These are phyloP conservation scores for Yarrowia sp. DNA, from an alignment of 805 yeast genomes.

Conservation along the genomic window DNA sequence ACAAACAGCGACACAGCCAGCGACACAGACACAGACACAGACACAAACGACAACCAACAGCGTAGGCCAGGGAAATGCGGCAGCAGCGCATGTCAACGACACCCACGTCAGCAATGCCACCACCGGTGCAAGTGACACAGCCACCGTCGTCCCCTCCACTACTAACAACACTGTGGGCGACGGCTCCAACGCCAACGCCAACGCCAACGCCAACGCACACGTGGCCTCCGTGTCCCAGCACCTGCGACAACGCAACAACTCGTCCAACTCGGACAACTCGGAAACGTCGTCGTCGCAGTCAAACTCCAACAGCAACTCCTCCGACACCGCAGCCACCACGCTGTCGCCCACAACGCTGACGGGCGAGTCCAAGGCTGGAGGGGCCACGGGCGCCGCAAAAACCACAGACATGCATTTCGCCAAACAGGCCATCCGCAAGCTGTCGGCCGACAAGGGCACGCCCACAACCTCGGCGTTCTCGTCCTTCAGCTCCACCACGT, in stretches of 20 bases:
- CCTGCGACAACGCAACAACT: conserved; percentile 37
- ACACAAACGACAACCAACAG: too few relatives aligned
- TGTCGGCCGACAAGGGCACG: conserved; percentile 20
- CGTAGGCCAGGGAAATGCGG: too few relatives aligned
- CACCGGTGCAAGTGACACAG: not conserved
- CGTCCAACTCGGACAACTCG: conserved; percentile 22
- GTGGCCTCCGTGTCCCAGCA: conserved; percentile 11
- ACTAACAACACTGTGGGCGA: conserved; percentile 2
- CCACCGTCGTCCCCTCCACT: not conserved
- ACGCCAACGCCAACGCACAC: not conserved
- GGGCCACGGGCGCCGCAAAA: not conserved
- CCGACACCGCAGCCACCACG: conserved; percentile 37
- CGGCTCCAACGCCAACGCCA: not conserved
- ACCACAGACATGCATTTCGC: conserved; percentile 31
- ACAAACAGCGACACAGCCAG: not conserved
- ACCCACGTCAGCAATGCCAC: not conserved
- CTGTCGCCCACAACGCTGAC: conserved; percentile 29
- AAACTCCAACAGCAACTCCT: conserved; percentile 37
- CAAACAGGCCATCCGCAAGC: conserved; percentile 36
- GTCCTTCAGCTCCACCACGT: conserved; percentile 15
- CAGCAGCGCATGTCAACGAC: not conserved
- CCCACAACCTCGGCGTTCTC: conserved; percentile 30
- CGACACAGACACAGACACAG: not conserved
- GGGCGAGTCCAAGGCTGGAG: not conserved
- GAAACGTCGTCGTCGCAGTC: conserved; percentile 19